Percentiles rank a stretch among this genome's conserved stretches.
phyloP scores from a whole-genome alignment of 495 filamentous ascomycete species.

The Hypomontagnella submonticulosa region DNA sequence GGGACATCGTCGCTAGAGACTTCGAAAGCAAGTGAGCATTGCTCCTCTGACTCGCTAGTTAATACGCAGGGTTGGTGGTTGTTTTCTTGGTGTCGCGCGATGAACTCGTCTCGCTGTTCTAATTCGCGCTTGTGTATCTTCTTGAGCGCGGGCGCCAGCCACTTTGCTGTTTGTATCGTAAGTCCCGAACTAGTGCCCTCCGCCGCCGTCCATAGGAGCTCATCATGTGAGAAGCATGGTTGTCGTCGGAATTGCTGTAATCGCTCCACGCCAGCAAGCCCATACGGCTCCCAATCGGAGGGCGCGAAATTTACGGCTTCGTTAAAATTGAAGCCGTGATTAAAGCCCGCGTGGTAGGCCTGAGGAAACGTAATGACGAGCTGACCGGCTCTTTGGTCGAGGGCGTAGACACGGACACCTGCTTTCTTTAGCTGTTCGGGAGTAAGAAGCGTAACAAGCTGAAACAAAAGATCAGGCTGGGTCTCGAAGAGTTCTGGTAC shows the following conservation, averaged over 20 bases:
- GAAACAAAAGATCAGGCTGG: slow-evolving; percentile 95
- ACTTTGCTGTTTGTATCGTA: slow-evolving; percentile 93
- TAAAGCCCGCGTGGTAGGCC: slow-evolving; percentile 93
- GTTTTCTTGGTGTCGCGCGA: slow-evolving; percentile 69
- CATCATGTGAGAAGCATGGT: slow-evolving; percentile 97
- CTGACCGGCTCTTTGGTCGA: slow-evolving; percentile 95
- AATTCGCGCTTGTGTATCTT: slow-evolving; percentile 79
- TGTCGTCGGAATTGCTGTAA: slow-evolving; percentile 89
- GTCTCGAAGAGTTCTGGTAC: slow-evolving; percentile 97
- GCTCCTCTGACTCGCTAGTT: slow-evolving; percentile 51
- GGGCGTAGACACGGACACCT: slow-evolving; percentile 89
- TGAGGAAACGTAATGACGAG: slow-evolving; percentile 96
- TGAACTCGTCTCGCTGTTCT: slow-evolving; percentile 71
- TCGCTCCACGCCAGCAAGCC: slow-evolving; percentile 84
- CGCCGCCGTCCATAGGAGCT: slow-evolving; percentile 87
- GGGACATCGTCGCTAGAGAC: slow-evolving; percentile 78
- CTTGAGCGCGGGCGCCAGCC: slow-evolving; percentile 87
- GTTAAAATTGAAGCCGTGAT: slow-evolving; percentile 98
- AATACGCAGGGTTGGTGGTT: slow-evolving; percentile 57
- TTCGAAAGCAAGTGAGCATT: slow-evolving; percentile 56
- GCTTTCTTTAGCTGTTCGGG: slow-evolving; percentile 96
- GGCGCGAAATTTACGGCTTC: slow-evolving; percentile 99
- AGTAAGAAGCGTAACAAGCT: slow-evolving; percentile 92
- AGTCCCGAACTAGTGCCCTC: slow-evolving; percentile 73
- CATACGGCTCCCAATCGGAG: slow-evolving; percentile 95